These are phyloP conservation scores for Scheffersomyces segobiensis DNA, from an alignment of 1,139 yeast genomes.

Conservation along the genomic window DNA sequence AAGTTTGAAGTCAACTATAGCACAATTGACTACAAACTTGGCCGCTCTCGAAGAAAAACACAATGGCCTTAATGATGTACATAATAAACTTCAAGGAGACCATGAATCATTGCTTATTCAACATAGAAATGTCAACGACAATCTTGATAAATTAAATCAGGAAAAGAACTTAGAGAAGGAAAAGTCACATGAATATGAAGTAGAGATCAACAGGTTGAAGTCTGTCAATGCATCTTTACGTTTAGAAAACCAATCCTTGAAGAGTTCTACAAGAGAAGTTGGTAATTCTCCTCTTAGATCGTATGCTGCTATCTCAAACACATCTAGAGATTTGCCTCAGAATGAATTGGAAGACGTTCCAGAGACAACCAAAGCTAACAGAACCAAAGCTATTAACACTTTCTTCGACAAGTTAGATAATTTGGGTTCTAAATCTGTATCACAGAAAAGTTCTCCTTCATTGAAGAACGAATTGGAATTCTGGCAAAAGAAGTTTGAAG, in stretches of 20 bases:
- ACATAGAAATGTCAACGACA: slow-evolving; percentile 23
- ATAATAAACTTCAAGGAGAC: slow-evolving; percentile 23
- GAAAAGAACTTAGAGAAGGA: slow-evolving; percentile 7
- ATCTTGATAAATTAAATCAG: slow-evolving; percentile 20
- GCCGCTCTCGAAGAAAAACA: slow-evolving; percentile 14
- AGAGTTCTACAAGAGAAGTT: slow-evolving; percentile 23
- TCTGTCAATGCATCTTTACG: slow-evolving; percentile 37
- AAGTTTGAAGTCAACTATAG: slow-evolving; percentile 1
- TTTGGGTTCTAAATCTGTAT: slow-evolving; percentile 12
- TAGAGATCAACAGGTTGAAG: slow-evolving; percentile 20
- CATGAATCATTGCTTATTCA: slow-evolving; percentile 22
- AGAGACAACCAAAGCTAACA: slow-evolving; percentile 7
- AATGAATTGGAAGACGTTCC: neutral
- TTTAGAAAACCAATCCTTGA: slow-evolving; percentile 42
- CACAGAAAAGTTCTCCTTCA: slow-evolving; percentile 13
- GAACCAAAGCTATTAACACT: slow-evolving; percentile 19
- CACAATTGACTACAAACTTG: slow-evolving; percentile 1
- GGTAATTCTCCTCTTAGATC: slow-evolving; percentile 32
- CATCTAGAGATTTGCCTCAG: neutral
- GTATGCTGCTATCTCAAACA: slow-evolving; percentile 17
- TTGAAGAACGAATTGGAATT: slow-evolving; percentile 32
- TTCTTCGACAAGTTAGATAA: slow-evolving; percentile 32
- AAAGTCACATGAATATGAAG: slow-evolving; percentile 2
- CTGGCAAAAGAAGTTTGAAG: slow-evolving; percentile 53
- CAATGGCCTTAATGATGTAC: slow-evolving; percentile 17